These are phyloP conservation scores for Podila clonocystis DNA, from an alignment of 192 early-diverging fungal species.

Conservation along the genomic window DNA sequence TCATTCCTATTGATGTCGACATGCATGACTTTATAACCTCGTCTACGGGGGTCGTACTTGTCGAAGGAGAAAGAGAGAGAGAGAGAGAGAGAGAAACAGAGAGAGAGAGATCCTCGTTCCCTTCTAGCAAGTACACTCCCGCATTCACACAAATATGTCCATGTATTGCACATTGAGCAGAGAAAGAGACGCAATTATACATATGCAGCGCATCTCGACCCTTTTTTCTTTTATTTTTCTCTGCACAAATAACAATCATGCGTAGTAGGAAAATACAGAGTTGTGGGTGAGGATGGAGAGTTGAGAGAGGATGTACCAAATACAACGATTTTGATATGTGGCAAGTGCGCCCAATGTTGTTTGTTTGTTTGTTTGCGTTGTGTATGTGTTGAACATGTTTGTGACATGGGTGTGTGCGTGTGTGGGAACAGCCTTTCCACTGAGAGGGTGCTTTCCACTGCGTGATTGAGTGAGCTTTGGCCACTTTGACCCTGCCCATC, in stretches of 20 bases:
- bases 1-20: no score
- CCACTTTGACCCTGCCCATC: slow-evolving; percentile 12
- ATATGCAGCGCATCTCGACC: neutral
- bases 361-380: no score
- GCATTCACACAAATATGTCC: neutral
- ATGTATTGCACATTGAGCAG: neutral
- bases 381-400: no score
- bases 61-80: neutral
- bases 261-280: no score
- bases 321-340: no score
- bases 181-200: neutral
- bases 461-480: slow-evolving; percentile 29
- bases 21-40: neutral
- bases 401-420: neutral
- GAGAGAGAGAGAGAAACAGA: neutral
- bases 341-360: no score
- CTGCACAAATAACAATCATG: no score
- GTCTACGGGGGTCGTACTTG: no score
- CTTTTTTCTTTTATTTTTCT: neutral
- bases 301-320: no score
- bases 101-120: slow-evolving; percentile 27
- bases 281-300: no score
- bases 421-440: neutral
- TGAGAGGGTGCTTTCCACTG: no score
- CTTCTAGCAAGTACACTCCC: neutral